Percentiles rank a stretch among this genome's conserved stretches.
phyloP scores from a whole-genome alignment of 129 eudicot genomes.

The Arctium minus region DNA sequence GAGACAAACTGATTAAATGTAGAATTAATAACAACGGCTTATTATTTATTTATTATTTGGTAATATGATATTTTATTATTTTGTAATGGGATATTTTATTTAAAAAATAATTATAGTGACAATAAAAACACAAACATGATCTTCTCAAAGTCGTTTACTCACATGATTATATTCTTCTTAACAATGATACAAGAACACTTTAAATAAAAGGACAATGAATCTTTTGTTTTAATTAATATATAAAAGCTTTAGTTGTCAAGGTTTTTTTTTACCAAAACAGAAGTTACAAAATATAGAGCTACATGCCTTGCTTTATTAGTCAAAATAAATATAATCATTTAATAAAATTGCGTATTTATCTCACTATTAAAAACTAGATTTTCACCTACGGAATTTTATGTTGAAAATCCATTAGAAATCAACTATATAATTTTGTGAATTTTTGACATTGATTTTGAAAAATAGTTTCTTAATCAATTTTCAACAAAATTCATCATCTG shows the following conservation, averaged over 20 bases:
- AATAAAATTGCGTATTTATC: background rate
- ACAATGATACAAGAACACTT: slow-evolving; percentile 12
- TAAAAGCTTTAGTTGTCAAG: background rate
- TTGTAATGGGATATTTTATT: background rate
- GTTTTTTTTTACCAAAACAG: background rate
- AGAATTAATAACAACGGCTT: too few relatives aligned
- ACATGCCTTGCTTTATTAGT: too few relatives aligned
- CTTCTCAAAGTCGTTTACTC: slow-evolving; percentile 6
- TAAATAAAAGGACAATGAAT: background rate
- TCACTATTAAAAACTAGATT: background rate
- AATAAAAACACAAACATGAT: slow-evolving; percentile 10
- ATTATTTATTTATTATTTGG: too few relatives aligned
- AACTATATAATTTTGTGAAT: background rate
- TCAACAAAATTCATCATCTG: too few relatives aligned
- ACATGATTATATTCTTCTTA: slow-evolving; percentile 16
- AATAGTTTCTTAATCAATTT: too few relatives aligned
- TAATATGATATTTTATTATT: too few relatives aligned
- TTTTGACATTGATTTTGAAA: too few relatives aligned
- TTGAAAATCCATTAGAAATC: background rate
- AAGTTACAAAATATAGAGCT: too few relatives aligned
- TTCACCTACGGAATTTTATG: background rate
- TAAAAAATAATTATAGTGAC: background rate
- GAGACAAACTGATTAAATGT: background rate
- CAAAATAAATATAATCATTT: background rate
- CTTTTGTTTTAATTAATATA: background rate